Evolutionary conservation across 2,329 filamentous ascomycete species (phyloP), one percentile per base, ranked within the genome.

Genomic region (Scedosporium aurantiacum): DNA sequence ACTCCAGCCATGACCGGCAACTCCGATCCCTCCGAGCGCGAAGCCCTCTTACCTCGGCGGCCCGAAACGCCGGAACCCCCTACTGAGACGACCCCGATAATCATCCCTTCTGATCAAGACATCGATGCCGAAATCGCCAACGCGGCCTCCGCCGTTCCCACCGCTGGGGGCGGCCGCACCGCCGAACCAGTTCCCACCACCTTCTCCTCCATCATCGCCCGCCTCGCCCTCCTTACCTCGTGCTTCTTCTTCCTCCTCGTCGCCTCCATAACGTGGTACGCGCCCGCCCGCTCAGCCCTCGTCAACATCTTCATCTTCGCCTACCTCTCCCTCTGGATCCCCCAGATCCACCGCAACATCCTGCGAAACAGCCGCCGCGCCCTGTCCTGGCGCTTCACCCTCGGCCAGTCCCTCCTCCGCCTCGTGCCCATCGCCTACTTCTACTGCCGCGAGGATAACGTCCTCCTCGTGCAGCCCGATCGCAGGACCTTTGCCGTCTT

Each of bases 331-430:
- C 87, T 97, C 70, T 97, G 93, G 93, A 71, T 86, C 0, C 93
- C 94, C 0, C 94, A 99, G 72, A 96, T 97, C 66, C 84, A 89
- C 70, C 89, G 94, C 64, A 99, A 99, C 71, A 80, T 89, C 60
- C 85, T 90, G 73, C 89, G 93, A 60, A 97, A 97, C 74, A 96
- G 91, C 72, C 90, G 92, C 47, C 90, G 89, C 68, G 92, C 93
- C 0, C 79, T 97, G n/a, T 82, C 87, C 3, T 97, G 92, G 91
- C 88, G 89, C 63, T 99, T 96, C 70, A 88, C 96, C 61, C 70
- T 91, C 23, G 92, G 91, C 2, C 90, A 96, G 72, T 94, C 89
- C 57, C 67, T 87, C 4, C 79, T 96, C 6, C 87, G 94, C 1
- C 77, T 96, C 5, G 75, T 89, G 0, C 93, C 94, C 0, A 83